Evolutionary conservation across 768 basidiomycete genomes (phyloP), one percentile per base, ranked within the genome.

Genomic region (Lactarius sp.): DNA sequence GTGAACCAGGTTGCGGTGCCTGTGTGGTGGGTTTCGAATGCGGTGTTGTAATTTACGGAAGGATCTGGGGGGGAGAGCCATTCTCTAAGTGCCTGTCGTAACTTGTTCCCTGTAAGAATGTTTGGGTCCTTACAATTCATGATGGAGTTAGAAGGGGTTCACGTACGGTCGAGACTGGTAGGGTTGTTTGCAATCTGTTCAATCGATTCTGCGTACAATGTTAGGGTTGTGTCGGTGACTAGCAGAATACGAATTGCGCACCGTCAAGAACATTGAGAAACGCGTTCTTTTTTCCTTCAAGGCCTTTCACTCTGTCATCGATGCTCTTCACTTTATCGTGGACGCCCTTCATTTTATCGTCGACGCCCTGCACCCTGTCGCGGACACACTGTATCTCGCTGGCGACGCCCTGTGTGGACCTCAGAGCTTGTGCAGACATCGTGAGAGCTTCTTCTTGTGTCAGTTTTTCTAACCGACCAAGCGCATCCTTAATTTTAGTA

Each of bases 61-160:
- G 52, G 59, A 46, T 60, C 52, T 1, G 59, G 59, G 6, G 59
- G 41, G 27, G 59, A 36, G 12, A 53, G 9, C 59, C 59, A 60
- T 2, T 27, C 34, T 46, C 27, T 36, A 13, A 61, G 34, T 1
- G 34, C 18, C 1, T 18, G 13, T 39, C 37, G 59, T 5, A 53
- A 13, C 9, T 60, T 16, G 27, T 54, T 36, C 0, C 52, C 52
- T 60, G 52, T 20, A 10, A 13, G 8, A 13, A 31, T 27, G 3
- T 12, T 58, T 41, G n/a, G 18, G 10, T 13, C 12, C 13, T 4
- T 4, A 42, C 34, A 1, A 20, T 3, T 36, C 9, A 5, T 34
- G 4, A 18, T 53, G 1, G 44, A 6, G 1, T 1, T 3, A 2
- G 13, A 13, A 27, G 1, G n/a, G 37, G n/a, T 22, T 18, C 7